Evolutionary conservation across 495 filamentous ascomycete genomes (phyloP), one percentile per base, ranked within the genome.

Genomic region (Aspergillus saccharolyticus): DNA sequence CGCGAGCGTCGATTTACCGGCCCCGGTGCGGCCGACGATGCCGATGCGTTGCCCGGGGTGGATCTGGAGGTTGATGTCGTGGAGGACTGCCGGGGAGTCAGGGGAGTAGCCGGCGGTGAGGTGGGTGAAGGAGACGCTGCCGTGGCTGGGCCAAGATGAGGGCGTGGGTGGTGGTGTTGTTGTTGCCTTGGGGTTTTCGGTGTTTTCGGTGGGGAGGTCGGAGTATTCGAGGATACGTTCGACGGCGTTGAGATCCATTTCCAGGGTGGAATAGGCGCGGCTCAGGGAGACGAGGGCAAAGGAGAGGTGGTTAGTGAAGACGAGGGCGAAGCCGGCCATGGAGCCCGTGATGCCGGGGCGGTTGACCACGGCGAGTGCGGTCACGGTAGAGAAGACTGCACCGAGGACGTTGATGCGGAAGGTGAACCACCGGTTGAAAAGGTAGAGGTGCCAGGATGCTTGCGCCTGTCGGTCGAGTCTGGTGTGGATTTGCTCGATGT

Each of bases 181-280:
- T 39, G 5, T 5, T 15, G 7, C 25, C 25, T 30, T 30, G 33
- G 33, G 25, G 25, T 3, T 28, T 3, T n/a, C n/a, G n/a, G n/a
- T 5, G 30, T 76, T 69, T 65, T 91, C 88, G 1, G 79, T 88
- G 0, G 77, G 71, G 1, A 90, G 63, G 16, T 83, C 77, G 1
- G 82, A 78, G 62, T 89, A 91, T 66, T 90, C 88, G 6, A 89
- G 73, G 44, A 90, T 83, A 28, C 88, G 73, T 67, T 90, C 88
- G 2, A 84, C 82, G 18, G 84, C 79, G 54, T 90, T 90, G 84
- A 91, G 88, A 58, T 83, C 80, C 5, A 89, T 69, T 62, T 91
- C 88, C 1, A 76, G 61, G 24, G 66, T 68, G 0, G 78, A 65
- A 55, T 75, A 65, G 17, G 59, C 44, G 19, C 71, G 65, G 12